phyloP scores from a whole-genome alignment of 495 filamentous ascomycete genomes.

The Neurospora sp. region DNA sequence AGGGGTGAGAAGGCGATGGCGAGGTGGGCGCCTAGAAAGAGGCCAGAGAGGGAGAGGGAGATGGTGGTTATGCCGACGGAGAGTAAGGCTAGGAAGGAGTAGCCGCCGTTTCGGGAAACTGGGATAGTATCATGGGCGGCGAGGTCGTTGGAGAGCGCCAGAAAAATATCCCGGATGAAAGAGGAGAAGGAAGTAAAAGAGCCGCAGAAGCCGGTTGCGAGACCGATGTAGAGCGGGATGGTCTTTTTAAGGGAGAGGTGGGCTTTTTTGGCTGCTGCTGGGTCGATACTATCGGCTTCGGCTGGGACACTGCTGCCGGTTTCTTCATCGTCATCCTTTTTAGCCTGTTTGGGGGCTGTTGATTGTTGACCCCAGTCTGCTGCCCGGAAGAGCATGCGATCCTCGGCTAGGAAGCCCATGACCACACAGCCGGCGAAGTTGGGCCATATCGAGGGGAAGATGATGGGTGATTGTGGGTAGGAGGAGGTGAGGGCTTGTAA shows the following conservation, averaged over 20 bases:
- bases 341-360: conserved; percentile 21
- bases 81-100: conserved; percentile 71
- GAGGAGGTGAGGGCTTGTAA: conserved; percentile 71
- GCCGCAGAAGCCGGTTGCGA: conserved; percentile 90
- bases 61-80: conserved; percentile 61
- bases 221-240: conserved; percentile 81
- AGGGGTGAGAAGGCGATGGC: conserved; percentile 49
- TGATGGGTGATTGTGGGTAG: conserved; percentile 68
- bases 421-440: conserved; percentile 78
- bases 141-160: conserved; percentile 67
- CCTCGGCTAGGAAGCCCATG: conserved; percentile 77
- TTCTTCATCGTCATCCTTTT: conserved; percentile 23
- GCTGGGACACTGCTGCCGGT: conserved; percentile 8
- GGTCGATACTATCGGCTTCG: conserved; percentile 10
- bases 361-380: conserved; percentile 46
- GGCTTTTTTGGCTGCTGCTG: conserved; percentile 35
- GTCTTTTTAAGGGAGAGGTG: conserved; percentile 63
- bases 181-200: conserved; percentile 87
- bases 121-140: background rate
- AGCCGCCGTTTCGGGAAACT: conserved; percentile 56
- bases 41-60: conserved; percentile 54
- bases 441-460: conserved; percentile 74
- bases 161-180: conserved; percentile 76
- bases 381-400: conserved; percentile 62
- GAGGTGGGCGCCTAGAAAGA: conserved; percentile 68